Conservation (phyloP, 1,284 basidiomycete species). For the Ceratobasidium papillatum region DNA sequence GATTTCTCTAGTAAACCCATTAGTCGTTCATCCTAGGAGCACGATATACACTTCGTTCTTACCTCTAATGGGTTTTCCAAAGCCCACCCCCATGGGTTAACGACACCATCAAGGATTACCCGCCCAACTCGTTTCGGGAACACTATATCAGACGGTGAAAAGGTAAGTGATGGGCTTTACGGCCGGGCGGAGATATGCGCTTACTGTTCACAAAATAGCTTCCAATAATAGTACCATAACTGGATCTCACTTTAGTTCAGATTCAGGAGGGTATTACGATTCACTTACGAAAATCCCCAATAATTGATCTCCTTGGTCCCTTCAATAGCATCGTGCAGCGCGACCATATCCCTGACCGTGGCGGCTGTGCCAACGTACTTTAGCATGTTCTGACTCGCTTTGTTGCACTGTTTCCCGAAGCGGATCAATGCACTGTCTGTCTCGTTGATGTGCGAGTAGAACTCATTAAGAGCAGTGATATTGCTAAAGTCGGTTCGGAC, state of each 20-base stretch:
- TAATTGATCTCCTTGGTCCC: slow-evolving; percentile 27
- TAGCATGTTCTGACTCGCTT: slow-evolving; percentile 11
- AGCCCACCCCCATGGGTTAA: slow-evolving; percentile 23
- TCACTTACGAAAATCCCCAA: slow-evolving; percentile 28
- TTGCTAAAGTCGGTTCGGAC: slow-evolving; percentile 25
- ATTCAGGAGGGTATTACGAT: not conserved
- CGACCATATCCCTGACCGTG: slow-evolving; percentile 37
- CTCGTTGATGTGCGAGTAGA: slow-evolving; percentile 33
- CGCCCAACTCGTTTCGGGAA: slow-evolving; percentile 38
- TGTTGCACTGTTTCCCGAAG: slow-evolving; percentile 32
- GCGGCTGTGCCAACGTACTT: slow-evolving; percentile 39
- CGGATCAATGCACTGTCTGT: slow-evolving; percentile 6
- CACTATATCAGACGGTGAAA: not conserved
- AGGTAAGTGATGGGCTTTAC: not conserved
- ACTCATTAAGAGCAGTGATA: slow-evolving; percentile 14
- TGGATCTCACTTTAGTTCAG: not conserved
- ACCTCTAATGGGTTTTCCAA: not conserved
- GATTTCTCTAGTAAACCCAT: not conserved
- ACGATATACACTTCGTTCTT: too few relatives aligned
- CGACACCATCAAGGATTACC: slow-evolving; percentile 38
- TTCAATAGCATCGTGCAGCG: slow-evolving; percentile 24
- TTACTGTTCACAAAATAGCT: slow-evolving; percentile 40
- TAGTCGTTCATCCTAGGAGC: too few relatives aligned
- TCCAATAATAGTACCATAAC: slow-evolving; percentile 39
- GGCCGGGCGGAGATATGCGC: not conserved